Evolutionary conservation across 495 filamentous ascomycete genomes (phyloP), one percentile per base, ranked within the genome.

Genomic region (Pyronema domesticum): DNA sequence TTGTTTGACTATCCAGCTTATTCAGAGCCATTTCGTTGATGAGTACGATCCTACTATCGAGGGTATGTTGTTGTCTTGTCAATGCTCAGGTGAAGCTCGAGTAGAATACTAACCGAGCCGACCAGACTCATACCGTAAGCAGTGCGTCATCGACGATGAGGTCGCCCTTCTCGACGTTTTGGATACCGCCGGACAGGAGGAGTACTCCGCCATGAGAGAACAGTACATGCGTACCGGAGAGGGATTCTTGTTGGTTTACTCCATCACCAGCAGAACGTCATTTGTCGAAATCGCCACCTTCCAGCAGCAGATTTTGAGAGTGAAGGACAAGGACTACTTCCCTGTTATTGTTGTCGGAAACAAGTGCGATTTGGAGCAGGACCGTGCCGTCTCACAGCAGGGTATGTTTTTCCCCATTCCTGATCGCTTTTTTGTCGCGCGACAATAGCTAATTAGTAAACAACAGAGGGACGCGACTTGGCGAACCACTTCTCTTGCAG

Each of bases 181-280:
- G 62, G 91, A 98, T 69, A 98, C 91, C 47, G 91, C 91, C 52
- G 91, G 91, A 52, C 91, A 98, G 71, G 91, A 98, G 70, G 91
- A 98, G 71, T 98, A 98, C 73, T 94, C 89, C 37, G 91, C 91
- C 51, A 98, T 98, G 91, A 80, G 91, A 58, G 91, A 98, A 73
- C 91, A 98, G 73, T 98, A 98, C 76, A 98, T 98, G 91, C 83
- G 91, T 62, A 98, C 93, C 37, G 91, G 91, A 65, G 91, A 98
- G 72, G 91, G 91, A 43, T 98, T 98, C 72, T 76, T 98, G 58
- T 79, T 98, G 17, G 87, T 98, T 60, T 98, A 95, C 74, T 95
- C 85, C 51, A 98, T 98, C 72, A 95, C 85, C 11, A 95, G 89
- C 65, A 79, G 89, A 61, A 87, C 95, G 69, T 91, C 85, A 58